Base-by-base conservation (phyloP, 2,329 filamentous ascomycete species). In the Penicillium hordei region DNA sequence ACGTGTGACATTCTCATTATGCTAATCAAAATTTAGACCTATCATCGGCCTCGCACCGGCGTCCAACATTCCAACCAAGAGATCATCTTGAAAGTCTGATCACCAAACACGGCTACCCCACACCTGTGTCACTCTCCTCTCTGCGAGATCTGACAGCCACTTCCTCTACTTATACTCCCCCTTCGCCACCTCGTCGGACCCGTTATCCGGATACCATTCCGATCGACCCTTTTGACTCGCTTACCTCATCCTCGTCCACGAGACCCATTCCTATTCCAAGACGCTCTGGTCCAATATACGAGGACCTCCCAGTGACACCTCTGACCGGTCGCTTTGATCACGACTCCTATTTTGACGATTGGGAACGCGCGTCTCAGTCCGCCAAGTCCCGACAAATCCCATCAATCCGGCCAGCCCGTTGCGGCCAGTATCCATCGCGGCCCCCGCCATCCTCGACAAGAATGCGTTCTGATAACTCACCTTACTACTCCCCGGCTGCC, bases 271-370 rank as follows among this genome's bases (percentile, higher is more conserved):
- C 72, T 15, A 75, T 75, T 36, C 72, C 73, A 39, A 67, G 62
- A 50, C 66, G 66, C 15, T 55, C 68, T 13, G 59, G 55, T 27
- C 61, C 60, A 25, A 56, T 66, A 21, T 65, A 67, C 63, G 65
- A 70, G 39, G 71, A 75, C 57, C 55, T 75, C 2, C 73, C 72
- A 3, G 70, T 76, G 54, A 76, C 73, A 12, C 73, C 73, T 10
- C 66, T 75, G 39, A 75, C 73, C 0, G 73, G 73, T 6, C 71
- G 73, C 17, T 75, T 75, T 48, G 72, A 75, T 29, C 68, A 70
- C 58, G 66, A 68, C 44, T 63, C 69, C 50, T 75, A 73, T 52
- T 69, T 75, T 9, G 61, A 66, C 53, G 68, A 72, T 51, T 70
- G 71, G 60, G 65, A 69, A 49, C 63, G 62, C 40, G 62, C 66